Evolutionary conservation across 2,329 filamentous ascomycete genomes (phyloP).

Genomic region (Zasmidium citrigriseum): DNA sequence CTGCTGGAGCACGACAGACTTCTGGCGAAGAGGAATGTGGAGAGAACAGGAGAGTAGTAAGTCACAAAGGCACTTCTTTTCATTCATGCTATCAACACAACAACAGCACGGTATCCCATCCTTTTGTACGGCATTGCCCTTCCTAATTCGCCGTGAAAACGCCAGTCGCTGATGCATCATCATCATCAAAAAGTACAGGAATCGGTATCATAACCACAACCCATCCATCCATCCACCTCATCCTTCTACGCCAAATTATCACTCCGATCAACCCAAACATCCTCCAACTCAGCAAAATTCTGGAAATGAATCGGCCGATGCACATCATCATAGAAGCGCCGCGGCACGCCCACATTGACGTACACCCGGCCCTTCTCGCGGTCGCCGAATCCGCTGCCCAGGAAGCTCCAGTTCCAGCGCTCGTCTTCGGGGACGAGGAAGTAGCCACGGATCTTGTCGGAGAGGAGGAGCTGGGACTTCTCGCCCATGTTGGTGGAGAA

Average conservation of each 20-base stretch:
- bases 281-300: conserved; percentile 95
- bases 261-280: conserved; percentile 89
- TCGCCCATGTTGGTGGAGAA: conserved; percentile 81
- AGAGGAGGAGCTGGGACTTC: conserved; percentile 91
- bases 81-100: not conserved
- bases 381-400: conserved; percentile 83
- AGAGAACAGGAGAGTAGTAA: not conserved
- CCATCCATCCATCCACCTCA: not conserved
- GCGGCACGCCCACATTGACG: conserved; percentile 90
- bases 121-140: not conserved
- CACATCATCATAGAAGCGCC: conserved; percentile 84
- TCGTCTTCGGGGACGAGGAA: conserved; percentile 92
- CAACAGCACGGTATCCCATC: not conserved
- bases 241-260: conserved; percentile 79
- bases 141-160: conserved; percentile 1
- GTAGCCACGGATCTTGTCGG: conserved; percentile 90
- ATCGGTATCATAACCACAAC: not conserved
- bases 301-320: conserved; percentile 95
- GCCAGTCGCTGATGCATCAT: conserved; percentile 16
- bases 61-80: not conserved
- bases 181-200: not conserved
- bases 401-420: conserved; percentile 97
- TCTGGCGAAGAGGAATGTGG: not conserved
- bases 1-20: too few species aligned
- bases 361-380: conserved; percentile 82